Conservation (phyloP, 208 protist genomes). For the Leishmania braziliensis region DNA sequence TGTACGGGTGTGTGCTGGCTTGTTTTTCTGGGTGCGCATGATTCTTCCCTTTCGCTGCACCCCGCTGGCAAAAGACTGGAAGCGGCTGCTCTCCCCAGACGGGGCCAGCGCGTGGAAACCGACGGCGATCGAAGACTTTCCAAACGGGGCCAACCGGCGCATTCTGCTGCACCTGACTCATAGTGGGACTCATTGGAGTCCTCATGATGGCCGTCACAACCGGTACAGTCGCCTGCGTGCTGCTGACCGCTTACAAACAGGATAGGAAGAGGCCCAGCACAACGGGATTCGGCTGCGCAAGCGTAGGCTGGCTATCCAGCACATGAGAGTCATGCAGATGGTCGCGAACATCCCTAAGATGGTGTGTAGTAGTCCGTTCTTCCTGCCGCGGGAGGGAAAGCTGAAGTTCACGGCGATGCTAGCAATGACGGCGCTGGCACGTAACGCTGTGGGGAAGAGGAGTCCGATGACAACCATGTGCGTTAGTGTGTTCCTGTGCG, state of each 20-base stretch:
- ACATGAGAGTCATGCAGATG: constrained; percentile 12
- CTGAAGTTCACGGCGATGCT: not conserved
- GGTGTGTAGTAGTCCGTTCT: constrained; percentile 14
- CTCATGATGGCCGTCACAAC: constrained; percentile 26
- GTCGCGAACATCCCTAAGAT: constrained; percentile 13
- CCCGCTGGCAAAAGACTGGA: constrained; percentile 33
- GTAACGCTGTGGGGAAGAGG: not conserved
- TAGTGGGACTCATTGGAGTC: constrained; percentile 29
- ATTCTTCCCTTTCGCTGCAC: constrained; percentile 27
- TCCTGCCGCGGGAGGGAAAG: not conserved
- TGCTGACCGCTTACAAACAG: constrained; percentile 33
- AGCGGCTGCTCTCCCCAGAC: constrained; percentile 13
- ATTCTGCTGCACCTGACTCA: constrained; percentile 20
- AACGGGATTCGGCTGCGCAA: constrained; percentile 15
- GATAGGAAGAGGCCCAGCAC: constrained; percentile 30
- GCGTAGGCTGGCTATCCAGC: not conserved
- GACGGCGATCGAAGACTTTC: constrained; percentile 19
- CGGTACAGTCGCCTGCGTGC: constrained; percentile 34
- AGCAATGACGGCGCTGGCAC: not conserved
- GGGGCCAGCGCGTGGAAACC: constrained; percentile 9
- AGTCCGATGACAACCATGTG: not conserved
- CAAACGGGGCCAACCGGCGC: constrained; percentile 21
- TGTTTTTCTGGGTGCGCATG: constrained; percentile 29
- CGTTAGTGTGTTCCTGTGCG: not conserved
- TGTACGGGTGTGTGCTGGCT: constrained; percentile 29